Percentiles rank a stretch among this genome's conserved stretches.
These are phyloP conservation scores for Ailanthus altissimus DNA, from an alignment of 345 rosid genomes.

Conservation along the genomic window DNA sequence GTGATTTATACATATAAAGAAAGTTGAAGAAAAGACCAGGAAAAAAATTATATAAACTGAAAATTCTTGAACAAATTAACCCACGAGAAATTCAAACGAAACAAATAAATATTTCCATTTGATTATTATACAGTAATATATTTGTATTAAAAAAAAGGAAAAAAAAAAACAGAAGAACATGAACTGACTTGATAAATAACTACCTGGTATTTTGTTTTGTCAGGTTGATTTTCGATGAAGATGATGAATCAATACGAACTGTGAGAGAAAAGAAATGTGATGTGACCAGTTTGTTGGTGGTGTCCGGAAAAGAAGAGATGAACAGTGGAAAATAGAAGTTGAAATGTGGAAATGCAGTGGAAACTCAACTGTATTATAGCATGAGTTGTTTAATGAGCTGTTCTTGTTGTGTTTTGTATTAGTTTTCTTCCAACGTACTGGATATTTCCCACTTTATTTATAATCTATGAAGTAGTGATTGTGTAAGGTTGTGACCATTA, in stretches of 20 bases:
- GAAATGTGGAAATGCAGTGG: neutral
- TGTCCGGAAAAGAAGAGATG: neutral
- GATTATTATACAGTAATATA: too few species aligned
- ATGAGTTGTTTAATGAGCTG: conserved; percentile 19
- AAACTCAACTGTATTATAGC: neutral
- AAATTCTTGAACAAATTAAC: neutral
- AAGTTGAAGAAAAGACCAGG: neutral
- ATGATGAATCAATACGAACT: neutral
- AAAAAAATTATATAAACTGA: neutral
- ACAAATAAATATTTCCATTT: too few species aligned
- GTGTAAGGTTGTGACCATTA: neutral
- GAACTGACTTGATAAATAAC: neutral
- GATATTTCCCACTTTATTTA: too few species aligned
- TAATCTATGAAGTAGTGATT: neutral
- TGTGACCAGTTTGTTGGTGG: neutral
- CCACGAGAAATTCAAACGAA: neutral
- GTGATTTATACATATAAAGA: conserved; percentile 6
- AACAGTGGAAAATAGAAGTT: neutral
- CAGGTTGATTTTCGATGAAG: neutral
- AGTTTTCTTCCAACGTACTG: neutral
- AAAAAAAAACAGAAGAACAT: neutral
- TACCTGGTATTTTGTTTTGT: neutral
- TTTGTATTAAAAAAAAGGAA: too few species aligned
- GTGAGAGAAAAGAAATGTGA: neutral
- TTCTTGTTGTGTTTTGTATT: neutral